Evolutionary conservation across 768 basidiomycete genomes (phyloP).

Genomic region (Porphyrellus cyaneotinctus): DNA sequence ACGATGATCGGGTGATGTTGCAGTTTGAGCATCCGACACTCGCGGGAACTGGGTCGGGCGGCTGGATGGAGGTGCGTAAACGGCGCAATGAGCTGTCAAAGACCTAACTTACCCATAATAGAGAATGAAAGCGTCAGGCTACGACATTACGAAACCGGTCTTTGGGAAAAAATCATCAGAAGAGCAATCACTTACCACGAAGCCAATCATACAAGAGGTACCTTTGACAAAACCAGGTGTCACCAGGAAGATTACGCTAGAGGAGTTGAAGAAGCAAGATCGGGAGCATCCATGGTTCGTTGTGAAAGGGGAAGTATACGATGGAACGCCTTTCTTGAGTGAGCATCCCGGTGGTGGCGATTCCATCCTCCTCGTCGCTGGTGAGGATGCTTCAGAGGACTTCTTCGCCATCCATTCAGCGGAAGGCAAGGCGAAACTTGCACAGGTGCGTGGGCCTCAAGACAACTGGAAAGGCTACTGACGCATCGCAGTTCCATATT

Average conservation of each 20-base stretch:
- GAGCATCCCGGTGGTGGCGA: constrained; percentile 59
- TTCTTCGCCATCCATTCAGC: constrained; percentile 61
- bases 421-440: constrained; percentile 44
- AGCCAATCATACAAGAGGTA: constrained; percentile 19
- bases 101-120: constrained; percentile 7
- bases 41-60: constrained; percentile 43
- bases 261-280: constrained; percentile 40
- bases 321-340: constrained; percentile 45
- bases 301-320: constrained; percentile 53
- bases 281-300: constrained; percentile 46
- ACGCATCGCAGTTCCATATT: constrained; percentile 39
- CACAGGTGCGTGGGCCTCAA: constrained; percentile 28
- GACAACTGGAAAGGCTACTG: not conserved
- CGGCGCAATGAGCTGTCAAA: not conserved
- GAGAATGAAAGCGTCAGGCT: constrained; percentile 44
- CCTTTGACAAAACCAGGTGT: constrained; percentile 46
- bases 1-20: constrained; percentile 27
- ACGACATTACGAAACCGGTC: constrained; percentile 40
- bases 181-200: not conserved
- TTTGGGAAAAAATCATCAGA: constrained; percentile 25
- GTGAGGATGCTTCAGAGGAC: constrained; percentile 59
- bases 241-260: constrained; percentile 39
- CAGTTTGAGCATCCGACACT: constrained; percentile 58
- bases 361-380: constrained; percentile 52
- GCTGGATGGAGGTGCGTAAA: constrained; percentile 54